Evolutionary conservation across 495 filamentous ascomycete genomes (phyloP).

Genomic region (Annulohypoxylon moriforme): DNA sequence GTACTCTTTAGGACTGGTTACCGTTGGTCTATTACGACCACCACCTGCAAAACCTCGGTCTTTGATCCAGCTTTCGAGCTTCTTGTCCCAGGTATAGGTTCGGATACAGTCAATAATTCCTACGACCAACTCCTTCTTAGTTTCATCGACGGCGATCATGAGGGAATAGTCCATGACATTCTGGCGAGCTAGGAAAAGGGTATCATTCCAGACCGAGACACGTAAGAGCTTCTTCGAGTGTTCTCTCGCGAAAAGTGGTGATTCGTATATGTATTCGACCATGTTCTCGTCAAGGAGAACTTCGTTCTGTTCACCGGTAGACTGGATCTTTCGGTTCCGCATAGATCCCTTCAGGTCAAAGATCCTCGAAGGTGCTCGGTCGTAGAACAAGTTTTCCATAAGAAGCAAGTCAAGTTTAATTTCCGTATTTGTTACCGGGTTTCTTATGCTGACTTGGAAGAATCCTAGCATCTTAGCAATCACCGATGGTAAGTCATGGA

Average conservation of each 20-base stretch:
- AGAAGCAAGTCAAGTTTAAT: constrained; percentile 94
- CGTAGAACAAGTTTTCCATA: constrained; percentile 99
- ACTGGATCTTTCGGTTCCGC: constrained; percentile 95
- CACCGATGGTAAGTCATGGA: constrained; percentile 94
- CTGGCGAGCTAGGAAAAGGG: constrained; percentile 87
- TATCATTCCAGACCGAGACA: constrained; percentile 93
- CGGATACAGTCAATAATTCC: constrained; percentile 99
- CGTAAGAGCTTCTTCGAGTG: constrained; percentile 91
- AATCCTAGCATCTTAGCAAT: constrained; percentile 99
- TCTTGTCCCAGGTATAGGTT: constrained; percentile 99
- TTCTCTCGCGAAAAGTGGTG: constrained; percentile 91
- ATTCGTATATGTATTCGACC: constrained; percentile 99
- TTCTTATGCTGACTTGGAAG: constrained; percentile 97
- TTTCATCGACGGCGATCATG: constrained; percentile 97
- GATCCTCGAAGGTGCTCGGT: constrained; percentile 88
- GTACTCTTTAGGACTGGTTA: constrained; percentile 97
- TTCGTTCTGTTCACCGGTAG: constrained; percentile 94
- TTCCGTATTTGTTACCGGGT: constrained; percentile 88
- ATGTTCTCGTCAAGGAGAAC: constrained; percentile 98
- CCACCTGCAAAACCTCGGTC: constrained; percentile 87
- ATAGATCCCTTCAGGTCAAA: constrained; percentile 99
- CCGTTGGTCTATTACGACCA: constrained; percentile 89
- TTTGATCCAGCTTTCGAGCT: constrained; percentile 98
- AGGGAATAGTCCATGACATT: constrained; percentile 99
- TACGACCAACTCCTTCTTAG: constrained; percentile 87